These are phyloP conservation scores for Colletotrichum sp. DNA, from an alignment of 2,329 filamentous ascomycete genomes.

Conservation along the genomic window DNA sequence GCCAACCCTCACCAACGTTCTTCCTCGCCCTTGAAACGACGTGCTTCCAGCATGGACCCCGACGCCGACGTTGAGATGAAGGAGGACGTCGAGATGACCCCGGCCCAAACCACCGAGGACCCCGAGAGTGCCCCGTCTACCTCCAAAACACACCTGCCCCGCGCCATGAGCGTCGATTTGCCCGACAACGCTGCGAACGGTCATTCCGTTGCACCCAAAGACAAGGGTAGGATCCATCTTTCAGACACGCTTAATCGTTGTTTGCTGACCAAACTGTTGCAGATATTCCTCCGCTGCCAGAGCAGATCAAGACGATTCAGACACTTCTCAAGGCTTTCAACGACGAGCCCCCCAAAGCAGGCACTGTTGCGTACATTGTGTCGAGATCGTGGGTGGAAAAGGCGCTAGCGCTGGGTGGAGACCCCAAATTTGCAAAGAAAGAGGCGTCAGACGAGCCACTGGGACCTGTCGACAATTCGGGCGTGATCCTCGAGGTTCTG, in stretches of 20 bases:
- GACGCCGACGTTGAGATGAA: slow-evolving; percentile 41
- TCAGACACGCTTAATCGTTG: not conserved
- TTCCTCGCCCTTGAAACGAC: slow-evolving; percentile 69
- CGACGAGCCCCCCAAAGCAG: slow-evolving; percentile 66
- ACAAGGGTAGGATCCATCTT: slow-evolving; percentile 2
- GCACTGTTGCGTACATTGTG: slow-evolving; percentile 78
- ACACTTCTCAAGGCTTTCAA: slow-evolving; percentile 59
- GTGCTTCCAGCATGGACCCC: slow-evolving; percentile 66
- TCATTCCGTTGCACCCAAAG: not conserved
- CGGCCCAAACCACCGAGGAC: slow-evolving; percentile 1
- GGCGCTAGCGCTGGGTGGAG: slow-evolving; percentile 70
- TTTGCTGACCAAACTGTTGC: not conserved
- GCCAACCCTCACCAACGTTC: slow-evolving; percentile 63
- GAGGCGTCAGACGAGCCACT: slow-evolving; percentile 67
- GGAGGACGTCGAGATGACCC: slow-evolving; percentile 25
- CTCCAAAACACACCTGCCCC: slow-evolving; percentile 28
- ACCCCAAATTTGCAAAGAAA: slow-evolving; percentile 58
- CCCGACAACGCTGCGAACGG: slow-evolving; percentile 29
- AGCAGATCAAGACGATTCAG: slow-evolving; percentile 77
- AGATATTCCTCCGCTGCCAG: slow-evolving; percentile 43
- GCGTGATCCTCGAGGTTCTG: slow-evolving; percentile 72
- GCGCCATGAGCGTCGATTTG: slow-evolving; percentile 47
- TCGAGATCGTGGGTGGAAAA: slow-evolving; percentile 80
- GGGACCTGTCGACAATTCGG: slow-evolving; percentile 86
- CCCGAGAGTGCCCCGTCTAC: not conserved